Evolutionary conservation across 1,139 yeast genomes (phyloP).

Genomic region (Scheffersomyces illinoinensis): DNA sequence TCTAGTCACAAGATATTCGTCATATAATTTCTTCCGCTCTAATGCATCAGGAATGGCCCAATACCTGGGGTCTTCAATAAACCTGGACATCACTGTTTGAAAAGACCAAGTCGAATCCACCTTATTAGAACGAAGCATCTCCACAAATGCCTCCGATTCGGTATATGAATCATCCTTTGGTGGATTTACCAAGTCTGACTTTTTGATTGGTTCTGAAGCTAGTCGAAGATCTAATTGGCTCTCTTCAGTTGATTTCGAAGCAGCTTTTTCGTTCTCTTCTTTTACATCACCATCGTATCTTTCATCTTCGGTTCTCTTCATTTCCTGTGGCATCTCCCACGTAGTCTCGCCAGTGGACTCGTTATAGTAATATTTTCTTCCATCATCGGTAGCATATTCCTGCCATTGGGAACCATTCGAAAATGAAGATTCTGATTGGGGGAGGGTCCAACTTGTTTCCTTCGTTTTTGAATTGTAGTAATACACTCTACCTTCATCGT

Average conservation of each 20-base stretch:
- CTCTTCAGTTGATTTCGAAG: constrained; percentile 5
- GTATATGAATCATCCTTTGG: constrained; percentile 10
- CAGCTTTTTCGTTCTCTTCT: constrained; percentile 4
- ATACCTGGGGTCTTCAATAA: constrained; percentile 62
- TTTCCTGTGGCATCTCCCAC: constrained; percentile 73
- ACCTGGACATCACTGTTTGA: constrained; percentile 59
- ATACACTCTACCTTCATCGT: constrained; percentile 68
- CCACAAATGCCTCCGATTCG: constrained; percentile 41
- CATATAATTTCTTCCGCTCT: constrained; percentile 62
- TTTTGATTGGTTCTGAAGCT: constrained; percentile 7
- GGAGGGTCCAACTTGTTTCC: constrained; percentile 82
- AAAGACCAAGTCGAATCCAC: constrained; percentile 82
- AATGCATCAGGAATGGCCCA: constrained; percentile 69
- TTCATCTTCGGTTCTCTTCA: constrained; percentile 8
- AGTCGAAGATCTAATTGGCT: constrained; percentile 14
- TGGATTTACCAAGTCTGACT: constrained; percentile 12
- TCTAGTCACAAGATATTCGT: constrained; percentile 57
- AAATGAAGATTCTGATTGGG: constrained; percentile 47
- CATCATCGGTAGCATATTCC: constrained; percentile 66
- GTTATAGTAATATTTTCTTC: constrained; percentile 72
- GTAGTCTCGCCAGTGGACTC: constrained; percentile 64
- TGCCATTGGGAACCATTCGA: constrained; percentile 57
- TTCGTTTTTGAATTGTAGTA: constrained; percentile 68
- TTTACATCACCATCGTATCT: not conserved
- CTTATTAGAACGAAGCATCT: constrained; percentile 50